Percentiles rank a stretch among this genome's conserved stretches.
Evolutionary conservation across 1,139 yeast species (phyloP).

Genomic region (Hanseniaspora uvarum): DNA sequence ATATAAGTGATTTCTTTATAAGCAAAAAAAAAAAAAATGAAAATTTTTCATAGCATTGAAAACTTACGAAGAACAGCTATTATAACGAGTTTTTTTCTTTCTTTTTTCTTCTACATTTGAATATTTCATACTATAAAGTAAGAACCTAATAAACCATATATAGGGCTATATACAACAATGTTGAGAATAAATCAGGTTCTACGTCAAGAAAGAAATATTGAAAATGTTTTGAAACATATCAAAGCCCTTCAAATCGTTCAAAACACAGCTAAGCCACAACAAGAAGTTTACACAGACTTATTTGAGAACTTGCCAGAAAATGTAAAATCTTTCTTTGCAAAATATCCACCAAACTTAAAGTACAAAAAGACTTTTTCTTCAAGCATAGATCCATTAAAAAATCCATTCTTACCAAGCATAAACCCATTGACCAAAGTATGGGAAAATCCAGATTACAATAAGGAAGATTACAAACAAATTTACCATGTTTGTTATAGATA

Average conservation of each 20-base stretch:
- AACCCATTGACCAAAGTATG: slow-evolving; percentile 70
- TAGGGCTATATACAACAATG: not conserved
- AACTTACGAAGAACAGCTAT: too few species aligned
- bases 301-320: slow-evolving; percentile 58
- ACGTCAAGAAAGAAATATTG: not conserved
- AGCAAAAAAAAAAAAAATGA: not conserved
- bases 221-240: slow-evolving; percentile 12
- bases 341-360: slow-evolving; percentile 77
- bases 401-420: slow-evolving; percentile 80
- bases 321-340: slow-evolving; percentile 65
- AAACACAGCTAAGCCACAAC: not conserved
- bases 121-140: too few species aligned
- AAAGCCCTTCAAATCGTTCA: slow-evolving; percentile 11
- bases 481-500: slow-evolving; percentile 73
- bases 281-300: slow-evolving; percentile 20
- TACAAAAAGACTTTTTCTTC: slow-evolving; percentile 59
- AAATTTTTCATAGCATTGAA: not conserved
- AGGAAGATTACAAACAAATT: slow-evolving; percentile 75
- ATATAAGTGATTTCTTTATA: not conserved
- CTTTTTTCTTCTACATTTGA: not conserved
- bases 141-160: not conserved
- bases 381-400: slow-evolving; percentile 57
- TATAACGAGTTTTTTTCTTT: not conserved
- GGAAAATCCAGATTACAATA: slow-evolving; percentile 70
- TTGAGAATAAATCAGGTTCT: not conserved